These are phyloP conservation scores for Penicillium sp. DNA, from an alignment of 2,329 filamentous ascomycete genomes.

Conservation along the genomic window DNA sequence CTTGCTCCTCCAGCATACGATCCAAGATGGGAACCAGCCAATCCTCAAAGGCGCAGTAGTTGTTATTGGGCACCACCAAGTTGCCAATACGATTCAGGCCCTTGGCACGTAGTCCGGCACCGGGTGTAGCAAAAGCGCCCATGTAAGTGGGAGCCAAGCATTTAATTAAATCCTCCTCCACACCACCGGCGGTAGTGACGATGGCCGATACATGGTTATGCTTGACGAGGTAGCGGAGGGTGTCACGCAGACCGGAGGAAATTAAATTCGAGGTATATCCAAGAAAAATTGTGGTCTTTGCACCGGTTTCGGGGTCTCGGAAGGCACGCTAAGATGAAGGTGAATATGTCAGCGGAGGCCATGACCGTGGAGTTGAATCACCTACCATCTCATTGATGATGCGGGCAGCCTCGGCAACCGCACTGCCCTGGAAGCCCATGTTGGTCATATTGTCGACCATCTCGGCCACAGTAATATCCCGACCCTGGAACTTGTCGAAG, in stretches of 20 bases:
- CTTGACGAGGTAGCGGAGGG: conserved; percentile 87
- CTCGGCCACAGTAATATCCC: conserved; percentile 80
- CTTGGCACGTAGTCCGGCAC: conserved; percentile 74
- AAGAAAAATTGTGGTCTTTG: conserved; percentile 88
- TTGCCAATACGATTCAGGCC: conserved; percentile 97
- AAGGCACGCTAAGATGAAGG: conserved; percentile 64
- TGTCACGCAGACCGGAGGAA: conserved; percentile 89
- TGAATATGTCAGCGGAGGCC: conserved; percentile 2
- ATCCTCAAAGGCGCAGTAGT: conserved; percentile 97
- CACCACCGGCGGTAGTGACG: conserved; percentile 90
- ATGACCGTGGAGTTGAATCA: neutral
- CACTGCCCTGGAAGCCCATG: conserved; percentile 83
- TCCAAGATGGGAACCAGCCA: conserved; percentile 97
- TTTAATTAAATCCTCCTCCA: conserved; percentile 99
- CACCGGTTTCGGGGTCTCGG: conserved; percentile 74
- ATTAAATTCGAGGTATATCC: conserved; percentile 98
- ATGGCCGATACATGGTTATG: conserved; percentile 90
- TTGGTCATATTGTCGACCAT: conserved; percentile 76
- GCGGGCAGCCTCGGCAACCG: conserved; percentile 80
- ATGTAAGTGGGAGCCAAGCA: conserved; percentile 94
- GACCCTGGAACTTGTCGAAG: conserved; percentile 73
- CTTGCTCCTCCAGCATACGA: conserved; percentile 89
- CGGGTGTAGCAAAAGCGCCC: conserved; percentile 76
- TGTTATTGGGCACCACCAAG: conserved; percentile 90
- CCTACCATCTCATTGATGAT: conserved; percentile 97